Base-by-base conservation (phyloP, 2,329 filamentous ascomycete genomes). In the Beauveria sp. region DNA sequence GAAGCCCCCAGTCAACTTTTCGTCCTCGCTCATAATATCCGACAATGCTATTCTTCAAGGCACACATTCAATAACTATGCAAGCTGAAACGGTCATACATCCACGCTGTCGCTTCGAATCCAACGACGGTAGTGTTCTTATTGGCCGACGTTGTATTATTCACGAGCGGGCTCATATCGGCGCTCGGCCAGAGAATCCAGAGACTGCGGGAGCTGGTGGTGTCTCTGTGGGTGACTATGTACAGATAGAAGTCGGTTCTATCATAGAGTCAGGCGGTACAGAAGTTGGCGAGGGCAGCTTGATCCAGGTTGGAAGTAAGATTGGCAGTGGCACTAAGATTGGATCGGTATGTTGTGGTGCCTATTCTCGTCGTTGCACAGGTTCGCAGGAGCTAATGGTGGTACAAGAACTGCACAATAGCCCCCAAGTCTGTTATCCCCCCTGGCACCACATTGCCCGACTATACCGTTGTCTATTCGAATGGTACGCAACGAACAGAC, bases 51-150 rank as follows among this genome's bases (percentile, higher is more conserved):
- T 83, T 20, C 76, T 89, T 20, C 84, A 79, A 20, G 94, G 94
- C 65, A 86, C 83, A 2, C 83, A 96, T 71, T 87, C 85, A 1
- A 90, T 99, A 64, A 87, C 85, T 50, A 85, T 97, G 64, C 87
- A 87, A 61, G 81, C 89, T 26, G 87, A 91, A 69, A 87, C 85
- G 3, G 84, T 97, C 7, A 76, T 99, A n/a, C 93, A 97, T 69
- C 92, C 94, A 1, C 90, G 92, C 54, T 84, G 87, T 18, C 86
- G 87, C 64, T 82, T 97, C 61, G 89, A 92, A 68, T 88, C 93
- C 9, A 85, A 86, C 61, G 81, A 88, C 56, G 91, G 91, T 5
- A 87, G 91, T 48, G 86, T 97, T 66, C 86, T 86, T 30, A 84
- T 96, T 63, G 92, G 92, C 28, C 86, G 90, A 62, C 86, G 88